Evolutionary conservation across 768 basidiomycete genomes (phyloP), one percentile per base, ranked within the genome.

Genomic region (Phanerodontia chrysosporium): DNA sequence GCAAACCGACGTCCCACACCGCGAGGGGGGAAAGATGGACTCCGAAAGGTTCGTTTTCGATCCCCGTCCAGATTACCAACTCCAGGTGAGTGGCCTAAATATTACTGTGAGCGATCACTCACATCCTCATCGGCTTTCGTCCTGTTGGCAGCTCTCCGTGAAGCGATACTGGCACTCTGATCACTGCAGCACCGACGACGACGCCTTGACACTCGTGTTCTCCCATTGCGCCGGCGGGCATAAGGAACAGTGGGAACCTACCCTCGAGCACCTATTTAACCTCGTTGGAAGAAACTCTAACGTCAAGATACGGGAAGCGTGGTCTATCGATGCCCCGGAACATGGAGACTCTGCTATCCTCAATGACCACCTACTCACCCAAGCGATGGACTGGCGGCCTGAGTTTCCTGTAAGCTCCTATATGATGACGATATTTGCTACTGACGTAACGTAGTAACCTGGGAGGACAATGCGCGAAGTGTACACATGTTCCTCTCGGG

Each of bases 171-270:
- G 76, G 78, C 61, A 72, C 1, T 58, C 69, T 2, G 75, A 72
- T 0, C 67, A 71, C 14, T 55, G 72, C 46, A 59, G 71, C 6
- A 52, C 72, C 21, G 78, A 80, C 51, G 64, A 69, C 0, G 70
- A 73, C 18, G 82, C 77, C 0, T 49, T 76, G 6, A 83, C 83
- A 0, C 68, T 83, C 28, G 65, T 84, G 29, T 76, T 83, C 52
- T 66, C 80, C 1, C 83, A 84, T 63, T 82, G 77, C 9, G 82
- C 78, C 1, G 77, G 83, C 0, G 81, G 79, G 64, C 79, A 80
- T 64, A 84, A 84, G 62, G 83, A 84, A 63, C 74, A 74, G 16
- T 84, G 81, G 80, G 83, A 84, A 60, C 82, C 83, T 0, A 75
- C 76, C 0, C 70, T 85, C 1, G 77, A 80, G 10, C 78, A 80